Percentiles rank a stretch among this genome's conserved stretches.
These are phyloP conservation scores for Biscogniauxia mediterranea DNA, from an alignment of 2,329 filamentous ascomycete genomes.

Conservation along the genomic window DNA sequence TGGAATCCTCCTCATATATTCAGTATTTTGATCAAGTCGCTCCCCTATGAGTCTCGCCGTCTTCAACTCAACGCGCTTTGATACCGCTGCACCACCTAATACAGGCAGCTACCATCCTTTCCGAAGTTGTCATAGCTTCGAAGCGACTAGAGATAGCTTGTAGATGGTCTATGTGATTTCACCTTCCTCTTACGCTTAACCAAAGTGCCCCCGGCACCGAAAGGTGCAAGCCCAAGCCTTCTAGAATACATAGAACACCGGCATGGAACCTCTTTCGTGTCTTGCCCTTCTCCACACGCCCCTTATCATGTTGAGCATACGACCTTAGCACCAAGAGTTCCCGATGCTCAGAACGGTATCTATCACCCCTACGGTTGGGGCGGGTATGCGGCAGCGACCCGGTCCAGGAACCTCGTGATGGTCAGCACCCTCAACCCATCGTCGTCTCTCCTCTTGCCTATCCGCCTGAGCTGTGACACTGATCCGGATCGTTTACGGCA, in stretches of 20 bases:
- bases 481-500: background rate
- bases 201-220: background rate
- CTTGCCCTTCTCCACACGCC: background rate
- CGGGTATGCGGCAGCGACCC: background rate
- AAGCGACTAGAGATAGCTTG: too few species aligned
- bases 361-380: background rate
- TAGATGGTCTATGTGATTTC: too few species aligned
- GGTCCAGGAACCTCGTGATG: background rate
- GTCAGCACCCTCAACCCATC: background rate
- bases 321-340: background rate
- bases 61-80: too few species aligned
- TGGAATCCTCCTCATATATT: too few species aligned
- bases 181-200: too few species aligned
- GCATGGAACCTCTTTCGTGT: background rate
- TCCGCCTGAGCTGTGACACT: background rate
- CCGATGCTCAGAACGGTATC: background rate
- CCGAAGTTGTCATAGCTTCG: too few species aligned
- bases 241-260: background rate
- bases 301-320: background rate
- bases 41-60: too few species aligned
- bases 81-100: too few species aligned
- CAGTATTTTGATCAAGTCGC: too few species aligned
- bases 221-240: background rate
- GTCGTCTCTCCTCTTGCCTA: background rate
- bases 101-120: too few species aligned